These are phyloP conservation scores for Kodamaea laetipori DNA, from an alignment of 805 yeast genomes.

Conservation along the genomic window DNA sequence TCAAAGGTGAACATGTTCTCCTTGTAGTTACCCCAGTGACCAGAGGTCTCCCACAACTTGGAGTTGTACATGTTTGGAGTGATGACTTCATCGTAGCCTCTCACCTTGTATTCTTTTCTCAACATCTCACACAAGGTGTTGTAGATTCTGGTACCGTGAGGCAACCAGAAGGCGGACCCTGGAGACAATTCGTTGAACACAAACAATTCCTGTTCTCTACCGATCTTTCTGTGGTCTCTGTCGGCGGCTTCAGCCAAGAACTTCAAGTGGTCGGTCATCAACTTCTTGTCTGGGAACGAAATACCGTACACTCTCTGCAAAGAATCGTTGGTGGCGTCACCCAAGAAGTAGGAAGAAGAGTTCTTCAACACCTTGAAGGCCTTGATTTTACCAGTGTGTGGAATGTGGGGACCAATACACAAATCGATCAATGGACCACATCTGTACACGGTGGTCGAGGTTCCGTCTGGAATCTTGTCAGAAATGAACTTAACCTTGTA, in stretches of 20 bases:
- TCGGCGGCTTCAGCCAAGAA: conserved; percentile 94
- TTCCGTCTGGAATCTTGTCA: conserved; percentile 92
- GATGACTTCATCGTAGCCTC: conserved; percentile 98
- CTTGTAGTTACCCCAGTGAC: conserved; percentile 97
- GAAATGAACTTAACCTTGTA: conserved; percentile 86
- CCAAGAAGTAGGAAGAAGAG: conserved; percentile 94
- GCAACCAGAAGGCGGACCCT: conserved; percentile 98
- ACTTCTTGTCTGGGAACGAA: conserved; percentile 96
- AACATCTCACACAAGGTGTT: conserved; percentile 79
- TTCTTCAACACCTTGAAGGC: conserved; percentile 91
- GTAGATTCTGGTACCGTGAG: conserved; percentile 98
- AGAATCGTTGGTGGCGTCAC: conserved; percentile 90
- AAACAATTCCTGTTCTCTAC: conserved; percentile 94
- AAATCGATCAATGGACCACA: conserved; percentile 97
- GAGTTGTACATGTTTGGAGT: conserved; percentile 99
- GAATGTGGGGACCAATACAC: conserved; percentile 97
- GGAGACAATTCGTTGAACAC: conserved; percentile 96
- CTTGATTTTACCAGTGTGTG: conserved; percentile 95
- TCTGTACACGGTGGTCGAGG: conserved; percentile 94
- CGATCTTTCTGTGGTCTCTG: conserved; percentile 95
- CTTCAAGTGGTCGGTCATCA: conserved; percentile 91
- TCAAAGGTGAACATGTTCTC: conserved; percentile 97
- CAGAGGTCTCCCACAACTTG: conserved; percentile 97
- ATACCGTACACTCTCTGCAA: conserved; percentile 97
- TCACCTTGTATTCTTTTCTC: conserved; percentile 81